Conservation (phyloP, 305 asterid genomes). For the Solanum hybrid region DNA sequence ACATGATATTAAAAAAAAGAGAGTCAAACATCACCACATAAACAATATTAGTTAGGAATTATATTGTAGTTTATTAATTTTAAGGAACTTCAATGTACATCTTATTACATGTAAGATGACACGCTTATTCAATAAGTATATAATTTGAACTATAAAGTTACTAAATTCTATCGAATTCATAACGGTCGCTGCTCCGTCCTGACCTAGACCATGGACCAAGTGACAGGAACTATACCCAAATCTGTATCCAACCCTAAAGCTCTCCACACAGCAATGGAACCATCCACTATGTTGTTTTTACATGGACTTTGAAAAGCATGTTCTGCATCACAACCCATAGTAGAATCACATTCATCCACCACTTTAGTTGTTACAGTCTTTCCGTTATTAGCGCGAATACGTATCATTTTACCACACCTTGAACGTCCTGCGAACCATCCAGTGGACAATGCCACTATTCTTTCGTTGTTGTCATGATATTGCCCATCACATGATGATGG, state of each 20-base stretch:
- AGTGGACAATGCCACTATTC: conserved; percentile 36
- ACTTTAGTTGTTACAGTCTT: conserved; percentile 32
- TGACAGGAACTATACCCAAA: not conserved
- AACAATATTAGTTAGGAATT: no score
- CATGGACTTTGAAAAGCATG: conserved; percentile 28
- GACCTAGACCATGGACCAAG: conserved; percentile 3
- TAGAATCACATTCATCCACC: conserved; percentile 55
- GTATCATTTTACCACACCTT: conserved; percentile 22
- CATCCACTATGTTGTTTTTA: conserved; percentile 7
- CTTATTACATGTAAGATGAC: not conserved
- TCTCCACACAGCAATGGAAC: conserved; percentile 4
- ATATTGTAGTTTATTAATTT: not conserved
- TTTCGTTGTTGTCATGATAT: conserved; percentile 23
- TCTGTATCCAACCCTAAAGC: not conserved
- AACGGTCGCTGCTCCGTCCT: not conserved
- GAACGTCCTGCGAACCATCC: conserved; percentile 32
- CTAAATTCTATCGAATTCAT: not conserved
- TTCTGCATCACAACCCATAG: conserved; percentile 37
- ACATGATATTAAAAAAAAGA: no score
- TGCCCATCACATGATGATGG: conserved; percentile 28
- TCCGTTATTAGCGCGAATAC: conserved; percentile 23
- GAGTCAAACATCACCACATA: no score
- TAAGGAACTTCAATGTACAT: not conserved
- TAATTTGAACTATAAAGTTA: no score
- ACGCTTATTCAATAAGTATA: not conserved